Evolutionary conservation across 441 rosid species (phyloP), one percentile per base, ranked within the genome.

Genomic region (Populus tomentosa): DNA sequence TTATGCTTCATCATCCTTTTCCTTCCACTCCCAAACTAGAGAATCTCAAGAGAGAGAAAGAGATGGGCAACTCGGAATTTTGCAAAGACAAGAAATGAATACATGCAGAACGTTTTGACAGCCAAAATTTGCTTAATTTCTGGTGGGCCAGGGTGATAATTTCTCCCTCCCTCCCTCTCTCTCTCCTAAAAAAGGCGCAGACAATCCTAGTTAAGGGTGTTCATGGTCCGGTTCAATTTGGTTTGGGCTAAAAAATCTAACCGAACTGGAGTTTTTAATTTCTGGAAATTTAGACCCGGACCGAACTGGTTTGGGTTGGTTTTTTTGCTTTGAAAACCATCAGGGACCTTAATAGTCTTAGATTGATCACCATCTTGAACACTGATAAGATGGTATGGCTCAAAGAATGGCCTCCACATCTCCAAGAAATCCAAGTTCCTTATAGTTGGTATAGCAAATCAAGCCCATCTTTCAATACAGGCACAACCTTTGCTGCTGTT

Each of bases 381-480:
- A 79, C 91, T 94, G 86, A 94, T 94, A 72, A 94, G 85, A 84
- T 93, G 98, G 84, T 94, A 94, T 2, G 91, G 97, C 88, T 93
- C 84, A 46, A 94, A 90, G 80, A 93, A 94, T 0, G 98, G 98
- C 87, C 98, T 89, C 98, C 98, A 95, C 93, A 88, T 89, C 87
- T 93, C 98, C 67, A 95, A 91, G 85, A 94, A 94, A 77, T 94
- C 98, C n/a, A 94, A 88, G 86, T 94, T 92, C 30, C 98, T 80
- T 76, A 92, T 94, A 0, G 32, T 30, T 30, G 32, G 32, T 30
- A 30, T 30, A 30, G 32, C 4, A 30, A 30, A 30, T 30, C 98
- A 13, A 94, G 90, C 85, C 90, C 96, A 80, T 94, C 94, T 75
- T 80, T 94, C 87, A 92, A 79, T 53, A 75, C 69, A 10, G 97